phyloP scores from a whole-genome alignment of 2,329 filamentous ascomycete species.

The Fusarium virguliforme region DNA sequence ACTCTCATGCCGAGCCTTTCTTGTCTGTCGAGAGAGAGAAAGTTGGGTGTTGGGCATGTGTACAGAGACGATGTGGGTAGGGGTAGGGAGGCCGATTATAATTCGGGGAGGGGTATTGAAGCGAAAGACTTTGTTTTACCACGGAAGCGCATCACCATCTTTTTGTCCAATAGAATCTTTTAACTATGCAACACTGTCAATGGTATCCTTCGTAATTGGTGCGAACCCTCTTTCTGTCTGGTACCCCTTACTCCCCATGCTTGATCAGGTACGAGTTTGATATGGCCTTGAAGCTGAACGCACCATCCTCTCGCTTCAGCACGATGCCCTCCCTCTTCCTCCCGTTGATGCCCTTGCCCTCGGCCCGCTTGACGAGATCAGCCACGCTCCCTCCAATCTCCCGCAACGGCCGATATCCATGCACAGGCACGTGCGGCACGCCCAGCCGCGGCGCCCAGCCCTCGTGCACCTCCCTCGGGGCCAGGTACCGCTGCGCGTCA shows the following conservation, averaged over 20 bases:
- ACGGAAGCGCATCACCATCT: slow-evolving; percentile 50
- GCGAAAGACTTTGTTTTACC: slow-evolving; percentile 49
- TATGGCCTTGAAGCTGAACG: slow-evolving; percentile 49
- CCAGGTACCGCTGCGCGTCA: slow-evolving; percentile 48
- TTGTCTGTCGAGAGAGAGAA: slow-evolving; percentile 26
- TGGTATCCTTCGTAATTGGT: slow-evolving; percentile 49
- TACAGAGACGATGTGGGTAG: slow-evolving; percentile 29
- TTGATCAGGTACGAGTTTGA: slow-evolving; percentile 51
- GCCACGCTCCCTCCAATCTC: slow-evolving; percentile 31
- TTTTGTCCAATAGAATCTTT: slow-evolving; percentile 53
- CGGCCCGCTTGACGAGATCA: slow-evolving; percentile 43
- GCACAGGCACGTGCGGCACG: slow-evolving; percentile 55
- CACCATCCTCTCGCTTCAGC: slow-evolving; percentile 43
- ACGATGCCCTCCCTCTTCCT: slow-evolving; percentile 49
- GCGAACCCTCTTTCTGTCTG: slow-evolving; percentile 8
- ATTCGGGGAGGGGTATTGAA: slow-evolving; percentile 36
- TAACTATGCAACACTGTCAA: slow-evolving; percentile 50
- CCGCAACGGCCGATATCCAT: slow-evolving; percentile 38
- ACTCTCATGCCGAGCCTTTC: slow-evolving; percentile 26
- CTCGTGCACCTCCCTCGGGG: slow-evolving; percentile 50
- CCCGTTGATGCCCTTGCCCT: slow-evolving; percentile 46
- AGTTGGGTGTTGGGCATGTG: slow-evolving; percentile 21
- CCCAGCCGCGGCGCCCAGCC: slow-evolving; percentile 48
- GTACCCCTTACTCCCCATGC: slow-evolving; percentile 41
- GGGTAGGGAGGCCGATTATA: slow-evolving; percentile 17